phyloP scores from a whole-genome alignment of 139 green algal genomes.

The Coelastrella sp. region DNA sequence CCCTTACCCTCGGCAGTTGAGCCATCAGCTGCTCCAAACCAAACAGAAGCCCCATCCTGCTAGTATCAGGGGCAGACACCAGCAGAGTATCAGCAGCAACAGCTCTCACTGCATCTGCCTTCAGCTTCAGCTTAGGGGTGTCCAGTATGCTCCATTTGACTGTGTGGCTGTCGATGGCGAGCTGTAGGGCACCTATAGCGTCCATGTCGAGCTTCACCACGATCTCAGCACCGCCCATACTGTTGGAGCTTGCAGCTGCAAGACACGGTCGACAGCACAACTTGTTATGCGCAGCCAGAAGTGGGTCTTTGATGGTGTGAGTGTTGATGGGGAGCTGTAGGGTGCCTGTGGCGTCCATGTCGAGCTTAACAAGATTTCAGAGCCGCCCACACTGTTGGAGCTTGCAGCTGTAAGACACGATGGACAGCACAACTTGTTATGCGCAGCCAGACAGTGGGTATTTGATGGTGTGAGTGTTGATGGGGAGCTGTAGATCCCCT shows the following conservation, averaged over 20 bases:
- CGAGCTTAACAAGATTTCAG: too few species aligned
- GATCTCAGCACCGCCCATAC: conserved; percentile 61
- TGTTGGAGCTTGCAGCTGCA: not conserved
- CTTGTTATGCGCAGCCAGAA: too few species aligned
- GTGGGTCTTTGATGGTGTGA: too few species aligned
- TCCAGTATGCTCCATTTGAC: conserved; percentile 67
- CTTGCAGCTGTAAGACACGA: not conserved
- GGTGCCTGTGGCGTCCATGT: too few species aligned
- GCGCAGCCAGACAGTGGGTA: too few species aligned
- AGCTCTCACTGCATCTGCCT: conserved; percentile 70
- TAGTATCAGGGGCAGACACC: conserved; percentile 52
- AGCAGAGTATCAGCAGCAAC: conserved; percentile 64
- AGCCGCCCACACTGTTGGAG: not conserved
- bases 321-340: too few species aligned
- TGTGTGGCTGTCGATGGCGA: conserved; percentile 24
- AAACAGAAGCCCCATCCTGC: conserved; percentile 63
- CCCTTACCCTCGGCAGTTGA: conserved; percentile 48
- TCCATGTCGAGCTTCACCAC: conserved; percentile 77
- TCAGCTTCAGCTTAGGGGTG: conserved; percentile 83
- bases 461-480: too few species aligned
- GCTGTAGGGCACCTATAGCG: conserved; percentile 60
- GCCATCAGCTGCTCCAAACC: conserved; percentile 58
- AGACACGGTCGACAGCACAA: not conserved
- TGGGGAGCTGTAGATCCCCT: too few species aligned
- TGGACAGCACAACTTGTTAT: too few species aligned